Evolutionary conservation across 306 rosid species (phyloP).

Genomic region (Corylus avellana): DNA sequence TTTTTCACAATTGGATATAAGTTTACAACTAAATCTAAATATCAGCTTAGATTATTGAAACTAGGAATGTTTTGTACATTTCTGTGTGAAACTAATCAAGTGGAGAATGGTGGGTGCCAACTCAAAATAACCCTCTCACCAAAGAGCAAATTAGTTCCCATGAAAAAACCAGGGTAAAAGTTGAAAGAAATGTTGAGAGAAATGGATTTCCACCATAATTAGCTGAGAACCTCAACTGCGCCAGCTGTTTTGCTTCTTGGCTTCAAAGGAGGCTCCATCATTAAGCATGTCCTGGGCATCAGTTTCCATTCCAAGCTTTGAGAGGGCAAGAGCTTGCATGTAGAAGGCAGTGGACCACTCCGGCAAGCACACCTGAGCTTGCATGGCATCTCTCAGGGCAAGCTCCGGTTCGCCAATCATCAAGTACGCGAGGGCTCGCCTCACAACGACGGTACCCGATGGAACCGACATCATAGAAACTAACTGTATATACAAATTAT

Average conservation of each 20-base stretch:
- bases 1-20: neutral
- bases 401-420: constrained; percentile 83
- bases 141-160: neutral
- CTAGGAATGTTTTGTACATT: neutral
- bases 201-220: too few species aligned
- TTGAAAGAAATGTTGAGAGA: too few species aligned
- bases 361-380: constrained; percentile 90
- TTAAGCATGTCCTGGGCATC: constrained; percentile 96
- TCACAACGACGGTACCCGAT: constrained; percentile 77
- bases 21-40: neutral
- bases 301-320: constrained; percentile 95
- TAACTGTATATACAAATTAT: constrained; percentile 40
- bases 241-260: neutral
- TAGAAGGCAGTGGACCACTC: constrained; percentile 99
- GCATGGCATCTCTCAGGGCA: constrained; percentile 91
- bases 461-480: constrained; percentile 80
- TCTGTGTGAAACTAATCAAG: neutral
- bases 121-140: neutral
- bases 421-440: constrained; percentile 83
- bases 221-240: too few species aligned
- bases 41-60: neutral
- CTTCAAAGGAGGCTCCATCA: constrained; percentile 90
- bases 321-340: constrained; percentile 89
- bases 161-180: too few species aligned
- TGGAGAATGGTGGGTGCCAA: neutral